phyloP scores from a whole-genome alignment of 257 asterid genomes.

The Solanum megistacrolobum region DNA sequence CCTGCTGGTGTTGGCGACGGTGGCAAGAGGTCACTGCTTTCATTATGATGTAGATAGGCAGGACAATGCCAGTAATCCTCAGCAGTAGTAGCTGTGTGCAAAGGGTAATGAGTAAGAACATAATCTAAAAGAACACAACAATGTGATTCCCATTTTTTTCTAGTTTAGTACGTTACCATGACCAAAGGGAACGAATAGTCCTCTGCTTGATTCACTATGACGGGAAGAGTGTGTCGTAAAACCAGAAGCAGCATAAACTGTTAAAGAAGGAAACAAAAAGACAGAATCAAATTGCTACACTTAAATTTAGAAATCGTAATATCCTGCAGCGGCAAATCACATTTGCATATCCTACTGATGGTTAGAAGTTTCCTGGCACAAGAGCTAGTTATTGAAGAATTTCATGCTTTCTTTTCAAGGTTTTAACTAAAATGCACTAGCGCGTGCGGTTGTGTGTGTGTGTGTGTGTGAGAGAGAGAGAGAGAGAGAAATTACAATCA shows the following conservation, averaged over 20 bases:
- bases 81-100: slow-evolving; percentile 59
- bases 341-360: not conserved
- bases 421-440: not conserved
- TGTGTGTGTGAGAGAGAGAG: slow-evolving; percentile 4
- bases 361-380: not conserved
- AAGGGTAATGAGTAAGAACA: slow-evolving; percentile 5
- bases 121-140: not conserved
- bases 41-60: slow-evolving; percentile 75
- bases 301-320: not conserved
- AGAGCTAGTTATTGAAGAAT: not conserved
- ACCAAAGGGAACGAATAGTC: slow-evolving; percentile 57
- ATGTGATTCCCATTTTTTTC: not conserved
- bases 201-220: slow-evolving; percentile 55
- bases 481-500: slow-evolving; percentile 44
- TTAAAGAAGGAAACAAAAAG: slow-evolving; percentile 1
- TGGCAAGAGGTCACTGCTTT: slow-evolving; percentile 60
- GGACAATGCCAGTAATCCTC: slow-evolving; percentile 54
- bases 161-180: slow-evolving; percentile 42
- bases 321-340: not conserved
- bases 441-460: not conserved
- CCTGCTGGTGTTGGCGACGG: slow-evolving; percentile 49
- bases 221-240: slow-evolving; percentile 74
- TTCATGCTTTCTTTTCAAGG: not conserved
- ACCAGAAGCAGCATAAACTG: slow-evolving; percentile 87
- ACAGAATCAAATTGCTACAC: not conserved